A percentile compares a stretch with the other conserved stretches of the same genome.
Conservation (phyloP, 768 basidiomycete genomes). For the Panaeolus cyanescens region DNA sequence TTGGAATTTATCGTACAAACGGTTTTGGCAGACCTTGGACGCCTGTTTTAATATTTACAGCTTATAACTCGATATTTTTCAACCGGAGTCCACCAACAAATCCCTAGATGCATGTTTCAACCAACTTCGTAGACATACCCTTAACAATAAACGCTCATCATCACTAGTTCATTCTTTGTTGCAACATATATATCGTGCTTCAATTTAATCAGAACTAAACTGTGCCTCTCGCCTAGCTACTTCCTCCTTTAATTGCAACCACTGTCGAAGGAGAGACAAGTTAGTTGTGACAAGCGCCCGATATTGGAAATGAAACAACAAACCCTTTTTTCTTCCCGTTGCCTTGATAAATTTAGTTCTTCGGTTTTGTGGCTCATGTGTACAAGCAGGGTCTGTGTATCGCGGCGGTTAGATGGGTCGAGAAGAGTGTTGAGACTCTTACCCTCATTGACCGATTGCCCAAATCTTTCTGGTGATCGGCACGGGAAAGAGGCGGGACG, state of each 20-base stretch:
- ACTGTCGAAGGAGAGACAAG: neutral
- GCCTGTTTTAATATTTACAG: no score
- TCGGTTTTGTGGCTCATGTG: constrained; percentile 64
- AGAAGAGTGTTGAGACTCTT: neutral
- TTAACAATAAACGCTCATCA: no score
- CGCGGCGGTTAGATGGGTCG: neutral
- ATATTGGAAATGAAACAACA: constrained; percentile 1
- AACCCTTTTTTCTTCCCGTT: constrained; percentile 60
- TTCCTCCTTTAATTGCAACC: neutral
- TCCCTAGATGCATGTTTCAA: no score
- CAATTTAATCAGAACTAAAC: neutral
- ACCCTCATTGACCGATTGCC: constrained; percentile 68
- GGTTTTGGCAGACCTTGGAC: no score
- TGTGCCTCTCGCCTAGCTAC: neutral
- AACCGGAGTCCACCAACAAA: no score
- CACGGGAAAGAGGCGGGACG: neutral
- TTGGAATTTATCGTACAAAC: no score
- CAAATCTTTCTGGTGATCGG: constrained; percentile 35
- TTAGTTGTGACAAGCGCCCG: constrained; percentile 1
- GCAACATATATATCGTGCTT: no score
- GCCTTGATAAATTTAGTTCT: constrained; percentile 49
- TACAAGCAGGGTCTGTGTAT: constrained; percentile 62
- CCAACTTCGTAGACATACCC: no score
- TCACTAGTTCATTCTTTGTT: no score
- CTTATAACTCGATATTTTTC: no score